Evolutionary conservation across 176 grass and related monocot species (phyloP).

Genomic region (Cenchrus purpureus): DNA sequence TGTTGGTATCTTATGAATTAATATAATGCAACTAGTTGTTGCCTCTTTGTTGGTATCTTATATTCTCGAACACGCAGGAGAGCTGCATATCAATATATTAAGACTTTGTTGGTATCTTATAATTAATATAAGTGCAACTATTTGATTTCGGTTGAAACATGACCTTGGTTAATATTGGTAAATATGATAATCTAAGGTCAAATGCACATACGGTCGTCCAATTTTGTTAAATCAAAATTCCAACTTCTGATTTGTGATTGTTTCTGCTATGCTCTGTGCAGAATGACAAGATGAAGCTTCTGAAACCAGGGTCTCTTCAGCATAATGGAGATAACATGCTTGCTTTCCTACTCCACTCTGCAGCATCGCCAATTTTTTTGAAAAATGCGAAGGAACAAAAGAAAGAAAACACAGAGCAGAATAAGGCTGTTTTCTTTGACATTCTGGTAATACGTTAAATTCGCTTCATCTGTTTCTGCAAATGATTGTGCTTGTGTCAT

Average conservation of each 20-base stretch:
- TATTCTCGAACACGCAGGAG: too few species aligned
- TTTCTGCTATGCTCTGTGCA: slow-evolving; percentile 51
- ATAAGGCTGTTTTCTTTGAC: slow-evolving; percentile 79
- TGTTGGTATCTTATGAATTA: slow-evolving; percentile 1
- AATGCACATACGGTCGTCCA: slow-evolving; percentile 20
- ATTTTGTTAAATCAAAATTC: slow-evolving; percentile 14
- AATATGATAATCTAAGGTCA: slow-evolving; percentile 2
- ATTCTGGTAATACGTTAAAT: slow-evolving; percentile 67
- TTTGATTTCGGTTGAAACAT: neutral
- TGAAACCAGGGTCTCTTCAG: slow-evolving; percentile 94
- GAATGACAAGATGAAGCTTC: slow-evolving; percentile 97
- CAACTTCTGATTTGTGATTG: slow-evolving; percentile 7
- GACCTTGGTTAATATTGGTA: neutral
- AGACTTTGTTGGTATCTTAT: neutral
- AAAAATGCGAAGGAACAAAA: slow-evolving; percentile 59
- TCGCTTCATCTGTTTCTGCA: neutral
- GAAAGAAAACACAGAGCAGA: slow-evolving; percentile 52
- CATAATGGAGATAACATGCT: slow-evolving; percentile 98
- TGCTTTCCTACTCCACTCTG: slow-evolving; percentile 85
- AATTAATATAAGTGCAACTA: neutral
- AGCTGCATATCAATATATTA: too few species aligned
- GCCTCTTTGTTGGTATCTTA: too few species aligned
- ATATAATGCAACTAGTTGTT: neutral
- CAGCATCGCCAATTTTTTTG: slow-evolving; percentile 64
- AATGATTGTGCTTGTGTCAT: slow-evolving; percentile 25